These are phyloP conservation scores for Cubamyces lactineus DNA, from an alignment of 768 basidiomycete species.

Conservation along the genomic window DNA sequence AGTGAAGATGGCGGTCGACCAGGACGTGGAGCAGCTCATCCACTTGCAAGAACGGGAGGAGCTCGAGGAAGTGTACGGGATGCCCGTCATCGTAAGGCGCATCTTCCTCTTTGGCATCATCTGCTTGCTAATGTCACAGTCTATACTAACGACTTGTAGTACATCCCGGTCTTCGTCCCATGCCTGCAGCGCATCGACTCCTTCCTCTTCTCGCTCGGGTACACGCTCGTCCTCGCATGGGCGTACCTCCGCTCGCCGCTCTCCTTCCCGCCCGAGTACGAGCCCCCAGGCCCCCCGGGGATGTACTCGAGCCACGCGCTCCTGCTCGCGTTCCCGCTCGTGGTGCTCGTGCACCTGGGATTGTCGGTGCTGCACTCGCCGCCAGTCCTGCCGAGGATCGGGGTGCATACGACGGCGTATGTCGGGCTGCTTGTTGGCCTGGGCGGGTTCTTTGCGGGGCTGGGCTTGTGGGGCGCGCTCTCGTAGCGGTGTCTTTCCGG, in stretches of 20 bases:
- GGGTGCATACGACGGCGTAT: conserved; percentile 78
- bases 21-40: conserved; percentile 68
- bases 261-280: conserved; percentile 28
- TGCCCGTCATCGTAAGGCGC: conserved; percentile 75
- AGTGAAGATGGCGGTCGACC: conserved; percentile 51
- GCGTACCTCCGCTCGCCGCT: conserved; percentile 62
- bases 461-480: conserved; percentile 74
- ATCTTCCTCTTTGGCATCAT: conserved; percentile 3
- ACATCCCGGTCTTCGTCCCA: conserved; percentile 78
- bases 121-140: conserved; percentile 14
- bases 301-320: conserved; percentile 31
- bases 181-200: conserved; percentile 78
- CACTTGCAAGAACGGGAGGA: conserved; percentile 70
- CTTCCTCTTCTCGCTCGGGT: conserved; percentile 69
- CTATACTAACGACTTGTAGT: conserved; percentile 40
- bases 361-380: conserved; percentile 71
- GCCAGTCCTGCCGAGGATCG: conserved; percentile 67
- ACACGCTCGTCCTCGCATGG: conserved; percentile 61
- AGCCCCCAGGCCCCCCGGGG: conserved; percentile 18
- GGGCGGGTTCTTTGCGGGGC: conserved; percentile 70
- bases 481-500: conserved; percentile 35
- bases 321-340: conserved; percentile 34
- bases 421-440: conserved; percentile 66
- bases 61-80: conserved; percentile 76
- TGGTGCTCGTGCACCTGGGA: conserved; percentile 45